Conservation (phyloP, 2,329 filamentous ascomycete species). For the Neoarthrinium moseri region DNA sequence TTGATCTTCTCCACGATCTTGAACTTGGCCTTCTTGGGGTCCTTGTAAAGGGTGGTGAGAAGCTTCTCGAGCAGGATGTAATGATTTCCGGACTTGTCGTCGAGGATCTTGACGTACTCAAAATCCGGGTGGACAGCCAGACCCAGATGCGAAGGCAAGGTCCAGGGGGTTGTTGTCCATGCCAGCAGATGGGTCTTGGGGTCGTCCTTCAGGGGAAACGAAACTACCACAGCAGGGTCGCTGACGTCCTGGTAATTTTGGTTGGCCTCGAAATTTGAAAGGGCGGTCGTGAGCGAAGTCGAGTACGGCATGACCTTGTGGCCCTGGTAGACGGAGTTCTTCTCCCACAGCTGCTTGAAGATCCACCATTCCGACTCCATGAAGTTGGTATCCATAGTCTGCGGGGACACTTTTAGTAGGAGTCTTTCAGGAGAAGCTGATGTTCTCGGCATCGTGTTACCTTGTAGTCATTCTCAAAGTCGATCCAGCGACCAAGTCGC, state of each 20-base stretch:
- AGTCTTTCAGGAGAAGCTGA: conserved; percentile 82
- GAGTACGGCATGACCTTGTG: conserved; percentile 95
- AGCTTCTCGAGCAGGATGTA: conserved; percentile 84
- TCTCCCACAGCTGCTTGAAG: conserved; percentile 90
- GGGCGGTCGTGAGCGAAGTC: conserved; percentile 81
- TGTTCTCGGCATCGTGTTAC: conserved; percentile 58
- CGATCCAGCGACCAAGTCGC: conserved; percentile 89
- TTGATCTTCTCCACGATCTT: conserved; percentile 77
- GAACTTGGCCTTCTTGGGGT: conserved; percentile 92
- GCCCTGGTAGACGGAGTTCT: conserved; percentile 84
- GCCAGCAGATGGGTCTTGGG: conserved; percentile 74
- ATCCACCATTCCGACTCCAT: conserved; percentile 99
- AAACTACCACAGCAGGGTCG: conserved; percentile 85
- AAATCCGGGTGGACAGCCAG: conserved; percentile 79
- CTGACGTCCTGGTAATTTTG: conserved; percentile 94
- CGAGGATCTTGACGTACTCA: conserved; percentile 83
- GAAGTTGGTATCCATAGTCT: conserved; percentile 44
- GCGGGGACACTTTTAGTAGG: background rate
- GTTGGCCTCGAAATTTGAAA: conserved; percentile 91
- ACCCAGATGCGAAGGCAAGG: conserved; percentile 75
- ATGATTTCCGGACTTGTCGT: conserved; percentile 78
- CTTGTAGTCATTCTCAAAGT: conserved; percentile 98
- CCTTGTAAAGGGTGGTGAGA: conserved; percentile 83
- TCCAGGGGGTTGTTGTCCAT: conserved; percentile 90
- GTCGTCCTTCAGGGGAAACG: conserved; percentile 80